Base-by-base conservation (phyloP, 352 stramenopile species). In the Phytophthora syringae region DNA sequence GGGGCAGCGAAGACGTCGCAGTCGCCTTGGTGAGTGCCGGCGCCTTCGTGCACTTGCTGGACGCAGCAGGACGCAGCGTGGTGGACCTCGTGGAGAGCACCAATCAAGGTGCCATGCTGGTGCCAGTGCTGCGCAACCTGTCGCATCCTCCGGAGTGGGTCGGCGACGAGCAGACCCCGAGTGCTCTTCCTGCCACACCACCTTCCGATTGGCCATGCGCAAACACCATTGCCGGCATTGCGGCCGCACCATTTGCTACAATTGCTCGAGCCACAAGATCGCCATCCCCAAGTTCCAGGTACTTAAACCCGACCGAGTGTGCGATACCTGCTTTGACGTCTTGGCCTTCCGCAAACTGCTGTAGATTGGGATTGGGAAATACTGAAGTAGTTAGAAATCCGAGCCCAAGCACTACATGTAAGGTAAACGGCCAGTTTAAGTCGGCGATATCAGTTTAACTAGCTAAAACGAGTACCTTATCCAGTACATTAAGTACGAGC, bases 181-280 rank as follows among this genome's bases (percentile, higher is more conserved):
- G 49, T 95, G 88, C 43, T 84, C 84, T 18, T 90, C 84, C 2
- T 95, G 88, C 48, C 84, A 89, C 43, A 67, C 82, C 9, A 68
- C 73, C 0, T 95, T 95, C 65, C 82, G 84, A 20, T 70, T 95
- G 30, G 85, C 88, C 28, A 93, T 94, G 82, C 86, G 88, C 28
- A 92, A 90, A 56, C 84, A 95, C 62, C 83, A 93, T 62, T 95
- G 88, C 42, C 82, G 81, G 15, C 88, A 95, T 52, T 95, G 88
- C 47, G 88, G 88, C 6, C 88, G 88, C 59, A 86, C 86, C 44
- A 67, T 95, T 34, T 95, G 88, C 70, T 92, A 93, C 78, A 94
- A 91, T 52, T 95, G 88, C 70, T 93, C 84, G 7, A 90, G 80
- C 64, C 87, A 92, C 72, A 92, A 89, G 64, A 92, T 93, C 47